Percentiles rank a stretch among this genome's conserved stretches.
phyloP scores from a whole-genome alignment of 2,329 filamentous ascomycete genomes.

The Westerdykella ornata region DNA sequence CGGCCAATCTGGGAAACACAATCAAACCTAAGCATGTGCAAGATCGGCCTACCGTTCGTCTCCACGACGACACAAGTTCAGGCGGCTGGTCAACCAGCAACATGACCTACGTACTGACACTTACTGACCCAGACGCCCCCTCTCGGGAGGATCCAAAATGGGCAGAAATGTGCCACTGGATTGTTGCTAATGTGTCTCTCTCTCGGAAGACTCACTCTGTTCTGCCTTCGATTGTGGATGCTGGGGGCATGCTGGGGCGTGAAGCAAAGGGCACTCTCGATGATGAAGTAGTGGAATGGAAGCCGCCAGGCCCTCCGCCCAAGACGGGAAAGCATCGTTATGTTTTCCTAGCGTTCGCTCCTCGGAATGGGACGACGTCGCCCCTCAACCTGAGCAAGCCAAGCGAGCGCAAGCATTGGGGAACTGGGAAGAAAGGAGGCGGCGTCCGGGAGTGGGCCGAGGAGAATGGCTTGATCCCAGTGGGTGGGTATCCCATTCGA shows the following conservation, averaged over 20 bases:
- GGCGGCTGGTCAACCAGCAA: constrained; percentile 13
- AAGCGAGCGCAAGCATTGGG: constrained; percentile 50
- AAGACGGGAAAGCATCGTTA: constrained; percentile 54
- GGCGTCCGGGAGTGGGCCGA: constrained; percentile 49
- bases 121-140: constrained; percentile 56
- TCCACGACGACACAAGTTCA: constrained; percentile 30
- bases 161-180: constrained; percentile 55
- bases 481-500: constrained; percentile 28
- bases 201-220: constrained; percentile 17
- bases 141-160: constrained; percentile 48
- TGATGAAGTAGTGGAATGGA: constrained; percentile 45
- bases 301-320: constrained; percentile 49
- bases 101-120: constrained; percentile 44
- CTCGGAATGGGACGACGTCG: constrained; percentile 40
- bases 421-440: constrained; percentile 43
- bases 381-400: constrained; percentile 42
- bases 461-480: constrained; percentile 43
- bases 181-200: constrained; percentile 36
- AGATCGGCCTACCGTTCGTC: constrained; percentile 37
- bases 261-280: constrained; percentile 4
- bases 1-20: constrained; percentile 21
- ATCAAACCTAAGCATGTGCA: constrained; percentile 33
- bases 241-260: too few species aligned
- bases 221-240: constrained; percentile 11
- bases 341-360: constrained; percentile 49